Percentiles rank a stretch among this genome's conserved stretches.
Evolutionary conservation across 345 rosid genomes (phyloP).

Genomic region (Zanthoxylum bungeanum): DNA sequence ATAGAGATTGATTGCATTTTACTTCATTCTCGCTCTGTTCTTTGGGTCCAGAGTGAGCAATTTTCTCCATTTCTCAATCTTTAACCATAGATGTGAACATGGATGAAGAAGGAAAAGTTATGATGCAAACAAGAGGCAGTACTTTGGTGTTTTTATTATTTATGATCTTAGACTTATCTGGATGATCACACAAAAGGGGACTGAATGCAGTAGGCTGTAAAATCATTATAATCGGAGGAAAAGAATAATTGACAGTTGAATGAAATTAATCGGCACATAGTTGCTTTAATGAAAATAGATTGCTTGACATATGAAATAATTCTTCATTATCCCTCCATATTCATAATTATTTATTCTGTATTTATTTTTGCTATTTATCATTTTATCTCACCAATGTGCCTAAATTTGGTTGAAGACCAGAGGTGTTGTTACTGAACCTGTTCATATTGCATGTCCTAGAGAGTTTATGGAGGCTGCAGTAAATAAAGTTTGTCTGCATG

Average conservation of each 20-base stretch:
- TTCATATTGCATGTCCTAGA: conserved; percentile 41
- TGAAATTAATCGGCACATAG: not conserved
- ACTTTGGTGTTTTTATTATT: no score
- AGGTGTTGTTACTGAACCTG: conserved; percentile 61
- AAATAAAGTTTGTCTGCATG: conserved; percentile 43
- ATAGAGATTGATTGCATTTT: not conserved
- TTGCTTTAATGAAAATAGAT: conserved; percentile 10
- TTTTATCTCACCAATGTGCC: conserved; percentile 95
- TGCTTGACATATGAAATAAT: not conserved
- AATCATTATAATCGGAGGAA: not conserved
- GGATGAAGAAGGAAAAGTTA: no score
- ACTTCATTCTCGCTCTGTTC: no score
- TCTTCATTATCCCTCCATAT: not conserved
- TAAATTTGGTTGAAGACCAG: conserved; percentile 91
- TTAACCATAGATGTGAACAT: no score
- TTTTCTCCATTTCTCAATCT: no score
- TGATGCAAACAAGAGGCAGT: no score
- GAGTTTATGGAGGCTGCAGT: conserved; percentile 50
- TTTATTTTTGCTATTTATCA: conserved; percentile 34
- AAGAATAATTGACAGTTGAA: not conserved
- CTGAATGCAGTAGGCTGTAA: not conserved
- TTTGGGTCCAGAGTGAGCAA: no score
- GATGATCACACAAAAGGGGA: not conserved
- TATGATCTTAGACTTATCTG: not conserved
- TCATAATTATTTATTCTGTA: not conserved